Conservation (phyloP, 495 filamentous ascomycete genomes). For the Cryomyces minteri region DNA sequence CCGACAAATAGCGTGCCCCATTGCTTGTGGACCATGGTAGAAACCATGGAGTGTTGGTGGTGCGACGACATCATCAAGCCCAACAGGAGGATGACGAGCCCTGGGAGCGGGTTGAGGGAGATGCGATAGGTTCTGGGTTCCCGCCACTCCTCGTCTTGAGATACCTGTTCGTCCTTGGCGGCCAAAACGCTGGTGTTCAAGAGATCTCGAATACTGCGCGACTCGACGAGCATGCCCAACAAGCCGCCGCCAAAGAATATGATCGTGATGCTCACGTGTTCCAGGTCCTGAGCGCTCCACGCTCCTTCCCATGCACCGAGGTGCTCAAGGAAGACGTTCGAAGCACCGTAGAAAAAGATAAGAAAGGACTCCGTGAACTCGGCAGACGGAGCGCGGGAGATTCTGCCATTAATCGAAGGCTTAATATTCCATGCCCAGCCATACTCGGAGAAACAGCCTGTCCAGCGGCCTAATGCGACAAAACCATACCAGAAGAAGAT, state of each 20-base stretch:
- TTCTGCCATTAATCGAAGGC: constrained; percentile 41
- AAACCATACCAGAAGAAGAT: constrained; percentile 94
- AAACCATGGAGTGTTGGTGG: constrained; percentile 67
- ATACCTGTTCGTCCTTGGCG: constrained; percentile 16
- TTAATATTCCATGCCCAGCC: constrained; percentile 95
- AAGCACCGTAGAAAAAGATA: constrained; percentile 75
- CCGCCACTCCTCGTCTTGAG: constrained; percentile 27
- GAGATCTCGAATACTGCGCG: constrained; percentile 43
- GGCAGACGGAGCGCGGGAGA: constrained; percentile 50
- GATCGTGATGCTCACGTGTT: constrained; percentile 83
- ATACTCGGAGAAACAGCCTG: constrained; percentile 75
- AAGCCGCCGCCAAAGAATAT: constrained; percentile 92
- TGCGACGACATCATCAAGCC: constrained; percentile 93
- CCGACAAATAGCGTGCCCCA: constrained; percentile 82
- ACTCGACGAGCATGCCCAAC: constrained; percentile 91
- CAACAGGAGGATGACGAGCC: constrained; percentile 64
- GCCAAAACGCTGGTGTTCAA: constrained; percentile 37
- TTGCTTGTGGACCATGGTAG: constrained; percentile 84
- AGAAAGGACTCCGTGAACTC: constrained; percentile 80
- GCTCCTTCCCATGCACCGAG: constrained; percentile 46
- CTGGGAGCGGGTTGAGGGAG: constrained; percentile 81
- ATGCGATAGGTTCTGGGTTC: constrained; percentile 50
- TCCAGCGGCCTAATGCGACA: constrained; percentile 74
- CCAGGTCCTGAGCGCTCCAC: constrained; percentile 67
- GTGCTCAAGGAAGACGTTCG: constrained; percentile 89